phyloP scores from a whole-genome alignment of 208 protist genomes.

The Balamuthia mandrillaris region DNA sequence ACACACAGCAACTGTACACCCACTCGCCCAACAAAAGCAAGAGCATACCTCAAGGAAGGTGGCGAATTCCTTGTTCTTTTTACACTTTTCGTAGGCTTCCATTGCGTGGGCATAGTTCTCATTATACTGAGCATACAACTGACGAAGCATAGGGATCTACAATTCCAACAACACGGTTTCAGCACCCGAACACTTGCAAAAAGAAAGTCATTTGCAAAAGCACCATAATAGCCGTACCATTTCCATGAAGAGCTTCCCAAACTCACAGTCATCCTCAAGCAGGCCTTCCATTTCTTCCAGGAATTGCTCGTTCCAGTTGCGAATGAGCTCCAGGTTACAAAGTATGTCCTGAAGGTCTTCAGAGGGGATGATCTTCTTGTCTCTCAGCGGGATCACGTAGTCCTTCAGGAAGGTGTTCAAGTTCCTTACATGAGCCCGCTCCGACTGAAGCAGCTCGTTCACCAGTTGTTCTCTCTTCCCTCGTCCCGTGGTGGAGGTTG shows the following conservation, averaged over 20 bases:
- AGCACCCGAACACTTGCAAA: background rate
- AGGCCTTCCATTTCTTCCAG: background rate
- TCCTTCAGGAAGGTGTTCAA: slow-evolving; percentile 18
- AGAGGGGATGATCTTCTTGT: slow-evolving; percentile 21
- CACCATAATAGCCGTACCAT: no score
- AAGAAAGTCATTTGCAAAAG: background rate
- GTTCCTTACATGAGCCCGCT: slow-evolving; percentile 7
- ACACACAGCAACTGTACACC: background rate
- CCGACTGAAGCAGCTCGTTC: slow-evolving; percentile 5
- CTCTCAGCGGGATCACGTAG: slow-evolving; percentile 13
- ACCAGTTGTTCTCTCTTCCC: slow-evolving; percentile 19
- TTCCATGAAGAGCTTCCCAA: slow-evolving; percentile 15
- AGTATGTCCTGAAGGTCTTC: slow-evolving; percentile 10
- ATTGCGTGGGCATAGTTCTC: slow-evolving; percentile 30
- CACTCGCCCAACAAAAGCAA: background rate
- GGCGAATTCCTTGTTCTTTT: slow-evolving; percentile 23
- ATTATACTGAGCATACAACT: slow-evolving; percentile 24
- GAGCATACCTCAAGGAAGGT: background rate
- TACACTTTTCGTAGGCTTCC: slow-evolving; percentile 30
- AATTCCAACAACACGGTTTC: background rate
- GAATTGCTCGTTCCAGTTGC: slow-evolving; percentile 28
- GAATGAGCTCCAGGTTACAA: slow-evolving; percentile 24
- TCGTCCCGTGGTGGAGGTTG: no score
- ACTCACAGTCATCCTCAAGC: slow-evolving; percentile 4
- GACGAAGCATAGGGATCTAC: slow-evolving; percentile 13